A percentile compares a stretch with the other conserved stretches of the same genome.
Conservation (phyloP, 2,329 filamentous ascomycete species). For the Colletotrichum sp. region DNA sequence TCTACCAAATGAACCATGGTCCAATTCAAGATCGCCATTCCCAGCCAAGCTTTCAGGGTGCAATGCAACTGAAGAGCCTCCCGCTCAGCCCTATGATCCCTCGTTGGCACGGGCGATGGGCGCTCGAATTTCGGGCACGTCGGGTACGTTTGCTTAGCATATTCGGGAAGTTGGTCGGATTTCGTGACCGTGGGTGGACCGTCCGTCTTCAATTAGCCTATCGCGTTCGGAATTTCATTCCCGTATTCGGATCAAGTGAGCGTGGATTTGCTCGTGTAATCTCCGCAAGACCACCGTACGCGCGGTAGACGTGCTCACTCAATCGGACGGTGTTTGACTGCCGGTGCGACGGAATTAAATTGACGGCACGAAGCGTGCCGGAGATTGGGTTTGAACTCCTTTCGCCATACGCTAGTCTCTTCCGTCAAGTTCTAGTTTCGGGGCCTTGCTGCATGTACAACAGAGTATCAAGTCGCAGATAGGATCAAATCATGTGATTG, state of each 20-base stretch:
- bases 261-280: neutral
- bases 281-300: neutral
- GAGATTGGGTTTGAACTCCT: neutral
- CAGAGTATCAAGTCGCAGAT: neutral
- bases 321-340: constrained; percentile 1
- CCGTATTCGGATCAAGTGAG: neutral
- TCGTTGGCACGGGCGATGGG: neutral
- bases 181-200: neutral
- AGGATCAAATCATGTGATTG: neutral
- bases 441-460: too few relatives aligned
- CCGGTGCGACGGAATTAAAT: neutral
- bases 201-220: neutral
- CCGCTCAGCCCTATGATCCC: neutral
- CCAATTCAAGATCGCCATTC: neutral
- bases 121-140: neutral
- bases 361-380: neutral
- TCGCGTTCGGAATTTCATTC: neutral
- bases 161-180: neutral
- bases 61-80: neutral
- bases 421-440: neutral
- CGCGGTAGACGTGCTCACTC: neutral
- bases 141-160: neutral
- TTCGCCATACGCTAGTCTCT: neutral
- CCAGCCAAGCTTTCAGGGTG: neutral
- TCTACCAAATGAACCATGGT: neutral